A percentile compares a stretch with the other conserved stretches of the same genome.
phyloP scores from a whole-genome alignment of 2,329 filamentous ascomycete genomes.

The Graphiopsis chlorocephala region DNA sequence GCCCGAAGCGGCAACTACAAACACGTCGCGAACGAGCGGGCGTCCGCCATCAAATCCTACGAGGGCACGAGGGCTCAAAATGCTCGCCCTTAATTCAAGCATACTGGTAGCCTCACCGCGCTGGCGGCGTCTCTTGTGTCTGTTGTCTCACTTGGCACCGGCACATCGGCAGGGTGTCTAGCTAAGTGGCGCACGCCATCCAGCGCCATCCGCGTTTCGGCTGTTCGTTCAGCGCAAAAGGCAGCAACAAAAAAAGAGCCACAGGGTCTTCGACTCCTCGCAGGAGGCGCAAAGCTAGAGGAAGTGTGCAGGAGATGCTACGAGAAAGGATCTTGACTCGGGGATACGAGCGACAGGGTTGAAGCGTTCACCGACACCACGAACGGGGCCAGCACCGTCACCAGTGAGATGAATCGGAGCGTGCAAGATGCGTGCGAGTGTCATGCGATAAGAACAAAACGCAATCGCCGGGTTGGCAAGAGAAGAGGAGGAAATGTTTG shows the following conservation, averaged over 20 bases:
- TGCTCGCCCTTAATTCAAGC: constrained; percentile 9
- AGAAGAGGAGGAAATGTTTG: constrained; percentile 9
- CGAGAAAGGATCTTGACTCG: not conserved
- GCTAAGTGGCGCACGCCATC: constrained; percentile 12
- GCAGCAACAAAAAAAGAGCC: not conserved
- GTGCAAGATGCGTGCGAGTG: not conserved
- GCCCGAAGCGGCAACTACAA: not conserved
- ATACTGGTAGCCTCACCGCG: constrained; percentile 7
- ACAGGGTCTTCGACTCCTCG: constrained; percentile 5
- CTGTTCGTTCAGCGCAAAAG: not conserved
- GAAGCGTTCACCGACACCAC: not conserved
- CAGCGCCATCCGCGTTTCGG: constrained; percentile 10
- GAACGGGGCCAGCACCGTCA: not conserved
- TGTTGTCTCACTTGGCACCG: constrained; percentile 9
- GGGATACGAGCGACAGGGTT: not conserved
- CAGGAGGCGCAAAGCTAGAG: constrained; percentile 3
- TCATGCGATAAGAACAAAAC: not conserved
- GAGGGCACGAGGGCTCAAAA: constrained; percentile 4
- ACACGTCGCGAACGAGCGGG: not conserved
- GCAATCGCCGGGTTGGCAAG: not conserved
- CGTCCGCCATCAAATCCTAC: not conserved
- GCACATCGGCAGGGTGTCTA: constrained; percentile 4
- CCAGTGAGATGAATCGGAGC: not conserved
- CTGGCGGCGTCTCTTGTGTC: constrained; percentile 1
- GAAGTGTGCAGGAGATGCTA: constrained; percentile 1